Evolutionary conservation across 73 alveolate species (phyloP), one percentile per base, ranked within the genome.

Genomic region (Breviolum minutum): DNA sequence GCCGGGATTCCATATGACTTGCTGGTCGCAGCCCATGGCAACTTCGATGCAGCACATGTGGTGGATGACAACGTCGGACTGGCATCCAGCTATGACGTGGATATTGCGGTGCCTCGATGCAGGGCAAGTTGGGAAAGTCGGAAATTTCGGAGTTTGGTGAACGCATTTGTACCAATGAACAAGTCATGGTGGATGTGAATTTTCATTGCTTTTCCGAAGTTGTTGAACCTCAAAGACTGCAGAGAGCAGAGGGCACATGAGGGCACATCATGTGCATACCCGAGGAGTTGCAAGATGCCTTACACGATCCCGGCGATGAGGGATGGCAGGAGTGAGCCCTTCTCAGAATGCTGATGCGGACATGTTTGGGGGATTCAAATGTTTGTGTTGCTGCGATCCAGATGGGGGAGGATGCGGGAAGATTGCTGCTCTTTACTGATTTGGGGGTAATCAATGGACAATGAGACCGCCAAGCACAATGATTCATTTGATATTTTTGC

Each of bases 1-100:
- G 99, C 99, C 88, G 99, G 99, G 61, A 84, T 99, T 22, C 99
- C 99, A 8, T 68, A 71, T 73, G 99, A 99, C 62, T 87, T 99
- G 99, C 93, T 99, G 87, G 99, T 99, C 14, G 99, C 99, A 73
- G 99, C 99, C 63, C 99, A 99, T 97, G 99, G 99, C 27, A 84
- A 99, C 95, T 94, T 95, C 81, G 90, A 97, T 20, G 99, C 99
- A 73, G 99, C 99, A n/a, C 99, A 98, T 71, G 99, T 99, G 98
- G 98, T 99, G 76, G 95, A 99, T 74, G 99, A 99, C 98, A 93
- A 95, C 91, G 91, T 80, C 82, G 98, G 86, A 13, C 63, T 82
- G 71, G 91, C 91, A 2, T 82, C 91, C 74, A 82, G 91, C 73
- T 82, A 60, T 24, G 88, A 80, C 22, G 91, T 82, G 91, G 91